Conservation (phyloP, 305 asterid species). For the Fraxinus ornus region DNA sequence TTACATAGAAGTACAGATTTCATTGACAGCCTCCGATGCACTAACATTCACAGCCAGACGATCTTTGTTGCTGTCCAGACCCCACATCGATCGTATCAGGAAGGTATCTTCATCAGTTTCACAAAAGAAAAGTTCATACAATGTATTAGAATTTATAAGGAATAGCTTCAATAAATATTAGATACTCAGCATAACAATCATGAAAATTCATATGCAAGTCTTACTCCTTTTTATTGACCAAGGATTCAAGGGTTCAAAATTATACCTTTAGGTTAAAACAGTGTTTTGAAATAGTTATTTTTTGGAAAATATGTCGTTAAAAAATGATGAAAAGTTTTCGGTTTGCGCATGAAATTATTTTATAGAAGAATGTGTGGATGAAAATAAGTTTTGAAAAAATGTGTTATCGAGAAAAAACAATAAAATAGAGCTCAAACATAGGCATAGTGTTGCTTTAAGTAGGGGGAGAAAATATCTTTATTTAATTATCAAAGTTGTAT, state of each 20-base stretch:
- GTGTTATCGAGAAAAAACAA: too few relatives aligned
- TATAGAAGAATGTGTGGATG: too few relatives aligned
- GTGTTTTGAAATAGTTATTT: too few relatives aligned
- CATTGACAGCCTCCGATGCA: background rate
- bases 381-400: too few relatives aligned
- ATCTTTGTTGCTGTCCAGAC: conserved; percentile 43
- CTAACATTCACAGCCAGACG: conserved; percentile 53
- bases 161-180: background rate
- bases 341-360: too few relatives aligned
- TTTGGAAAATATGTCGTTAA: too few relatives aligned
- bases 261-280: background rate
- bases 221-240: background rate
- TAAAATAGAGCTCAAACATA: too few relatives aligned
- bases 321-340: too few relatives aligned
- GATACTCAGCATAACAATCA: background rate
- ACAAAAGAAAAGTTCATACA: background rate
- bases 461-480: background rate
- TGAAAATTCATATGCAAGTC: background rate
- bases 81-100: conserved; percentile 49
- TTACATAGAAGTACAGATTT: background rate
- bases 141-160: background rate
- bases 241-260: background rate
- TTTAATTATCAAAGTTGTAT: background rate
- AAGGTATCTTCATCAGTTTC: conserved; percentile 34
- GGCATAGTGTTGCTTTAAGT: background rate